Evolutionary conservation across 164 flowering plant genomes (phyloP).

Genomic region (Macadamia integrifolia): DNA sequence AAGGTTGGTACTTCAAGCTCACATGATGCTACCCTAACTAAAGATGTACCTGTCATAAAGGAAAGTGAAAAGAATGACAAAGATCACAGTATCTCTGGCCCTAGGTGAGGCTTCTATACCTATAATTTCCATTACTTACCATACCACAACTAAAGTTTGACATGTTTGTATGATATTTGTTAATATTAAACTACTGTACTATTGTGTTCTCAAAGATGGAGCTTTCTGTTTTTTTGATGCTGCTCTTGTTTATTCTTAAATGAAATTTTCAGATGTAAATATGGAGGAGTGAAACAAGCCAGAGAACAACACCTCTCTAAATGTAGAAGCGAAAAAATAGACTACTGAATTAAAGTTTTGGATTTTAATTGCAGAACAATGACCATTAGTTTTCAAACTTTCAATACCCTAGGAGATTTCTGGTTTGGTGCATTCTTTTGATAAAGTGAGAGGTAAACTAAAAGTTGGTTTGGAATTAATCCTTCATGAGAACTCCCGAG

Average conservation of each 20-base stretch:
- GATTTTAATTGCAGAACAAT: too few relatives aligned
- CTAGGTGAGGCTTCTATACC: conserved; percentile 15
- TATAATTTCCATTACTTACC: neutral
- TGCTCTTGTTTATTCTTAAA: neutral
- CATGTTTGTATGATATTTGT: neutral
- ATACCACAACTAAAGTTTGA: neutral
- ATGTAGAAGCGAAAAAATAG: too few relatives aligned
- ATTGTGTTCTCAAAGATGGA: neutral
- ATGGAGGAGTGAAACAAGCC: too few relatives aligned
- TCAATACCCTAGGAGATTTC: too few relatives aligned
- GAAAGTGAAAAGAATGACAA: conserved; percentile 15
- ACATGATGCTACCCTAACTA: conserved; percentile 12
- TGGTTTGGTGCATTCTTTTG: too few relatives aligned
- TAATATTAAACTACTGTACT: neutral
- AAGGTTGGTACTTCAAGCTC: conserved; percentile 14
- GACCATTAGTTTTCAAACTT: too few relatives aligned
- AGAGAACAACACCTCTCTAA: too few relatives aligned
- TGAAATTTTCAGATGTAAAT: neutral
- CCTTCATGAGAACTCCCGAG: neutral
- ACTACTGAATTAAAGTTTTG: too few relatives aligned
- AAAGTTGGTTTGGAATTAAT: neutral
- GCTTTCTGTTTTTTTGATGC: neutral
- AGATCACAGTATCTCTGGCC: conserved; percentile 6
- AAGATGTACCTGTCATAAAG: conserved; percentile 13
- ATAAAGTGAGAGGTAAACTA: neutral